These are phyloP conservation scores for Myxozyma kluyveri DNA, from an alignment of 805 yeast species.

Conservation along the genomic window DNA sequence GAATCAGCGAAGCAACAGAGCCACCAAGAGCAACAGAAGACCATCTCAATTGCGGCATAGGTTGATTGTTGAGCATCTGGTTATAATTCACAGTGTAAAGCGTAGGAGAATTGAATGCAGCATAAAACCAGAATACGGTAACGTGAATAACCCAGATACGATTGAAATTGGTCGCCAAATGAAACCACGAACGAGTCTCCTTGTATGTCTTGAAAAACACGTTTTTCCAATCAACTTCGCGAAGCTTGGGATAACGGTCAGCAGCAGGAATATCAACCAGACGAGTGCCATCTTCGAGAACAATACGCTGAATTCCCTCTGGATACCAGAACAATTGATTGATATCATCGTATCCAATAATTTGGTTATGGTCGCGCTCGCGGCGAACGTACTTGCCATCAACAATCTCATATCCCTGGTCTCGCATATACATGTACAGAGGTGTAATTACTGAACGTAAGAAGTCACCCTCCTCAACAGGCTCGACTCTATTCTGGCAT, in stretches of 20 bases:
- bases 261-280: constrained; percentile 83
- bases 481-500: constrained; percentile 68
- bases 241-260: constrained; percentile 84
- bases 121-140: constrained; percentile 89
- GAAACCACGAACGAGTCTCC: constrained; percentile 97
- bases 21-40: constrained; percentile 93
- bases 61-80: constrained; percentile 79
- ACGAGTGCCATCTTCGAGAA: constrained; percentile 87
- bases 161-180: constrained; percentile 88
- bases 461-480: constrained; percentile 63
- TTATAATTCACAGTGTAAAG: constrained; percentile 82
- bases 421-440: constrained; percentile 62
- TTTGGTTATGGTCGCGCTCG: constrained; percentile 64
- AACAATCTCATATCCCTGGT: constrained; percentile 60
- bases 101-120: constrained; percentile 88
- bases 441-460: constrained; percentile 92
- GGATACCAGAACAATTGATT: constrained; percentile 99
- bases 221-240: constrained; percentile 87
- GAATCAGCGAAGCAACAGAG: constrained; percentile 74
- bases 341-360: constrained; percentile 89
- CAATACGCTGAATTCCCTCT: constrained; percentile 92
- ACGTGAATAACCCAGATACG: constrained; percentile 97
- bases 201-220: constrained; percentile 94
- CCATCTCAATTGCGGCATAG: constrained; percentile 89
- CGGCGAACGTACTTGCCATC: constrained; percentile 59